Conservation (phyloP, 1,284 basidiomycete species). For the Golubevia sp. region DNA sequence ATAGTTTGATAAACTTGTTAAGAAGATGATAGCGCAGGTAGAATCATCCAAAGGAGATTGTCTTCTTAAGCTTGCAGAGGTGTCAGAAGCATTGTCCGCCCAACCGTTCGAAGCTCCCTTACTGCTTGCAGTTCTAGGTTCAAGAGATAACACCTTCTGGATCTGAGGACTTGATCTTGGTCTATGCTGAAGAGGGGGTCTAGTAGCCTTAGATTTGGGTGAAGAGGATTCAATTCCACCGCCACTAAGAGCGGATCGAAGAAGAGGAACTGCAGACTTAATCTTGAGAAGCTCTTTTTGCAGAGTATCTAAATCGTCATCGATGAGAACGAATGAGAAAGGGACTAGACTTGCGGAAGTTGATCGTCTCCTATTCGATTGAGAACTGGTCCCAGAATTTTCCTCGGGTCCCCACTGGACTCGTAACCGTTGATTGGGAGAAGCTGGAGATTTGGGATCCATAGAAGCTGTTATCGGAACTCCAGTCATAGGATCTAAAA, state of each 20-base stretch:
- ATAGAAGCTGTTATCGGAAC: constrained; percentile 26
- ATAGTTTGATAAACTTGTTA: constrained; percentile 38
- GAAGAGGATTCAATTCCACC: neutral
- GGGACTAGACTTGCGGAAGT: constrained; percentile 14
- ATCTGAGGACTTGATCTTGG: constrained; percentile 33
- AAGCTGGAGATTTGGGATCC: neutral
- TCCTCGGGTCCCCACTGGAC: neutral
- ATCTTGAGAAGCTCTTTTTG: constrained; percentile 38
- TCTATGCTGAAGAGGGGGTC: constrained; percentile 22
- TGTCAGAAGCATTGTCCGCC: no score
- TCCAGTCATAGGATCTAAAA: constrained; percentile 42
- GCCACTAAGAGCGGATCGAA: constrained; percentile 22
- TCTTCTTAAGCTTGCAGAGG: no score
- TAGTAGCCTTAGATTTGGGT: neutral
- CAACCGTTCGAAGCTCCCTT: neutral
- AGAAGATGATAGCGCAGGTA: constrained; percentile 39
- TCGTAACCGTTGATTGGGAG: no score
- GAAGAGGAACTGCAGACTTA: constrained; percentile 32
- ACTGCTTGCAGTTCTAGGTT: neutral
- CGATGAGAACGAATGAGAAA: constrained; percentile 43
- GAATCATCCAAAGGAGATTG: neutral
- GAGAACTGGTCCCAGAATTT: neutral
- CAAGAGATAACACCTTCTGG: neutral
- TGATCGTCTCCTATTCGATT: neutral
- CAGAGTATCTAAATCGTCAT: constrained; percentile 39